These are phyloP conservation scores for Moesziomyces sp. DNA, from an alignment of 1,284 basidiomycete species.

Conservation along the genomic window DNA sequence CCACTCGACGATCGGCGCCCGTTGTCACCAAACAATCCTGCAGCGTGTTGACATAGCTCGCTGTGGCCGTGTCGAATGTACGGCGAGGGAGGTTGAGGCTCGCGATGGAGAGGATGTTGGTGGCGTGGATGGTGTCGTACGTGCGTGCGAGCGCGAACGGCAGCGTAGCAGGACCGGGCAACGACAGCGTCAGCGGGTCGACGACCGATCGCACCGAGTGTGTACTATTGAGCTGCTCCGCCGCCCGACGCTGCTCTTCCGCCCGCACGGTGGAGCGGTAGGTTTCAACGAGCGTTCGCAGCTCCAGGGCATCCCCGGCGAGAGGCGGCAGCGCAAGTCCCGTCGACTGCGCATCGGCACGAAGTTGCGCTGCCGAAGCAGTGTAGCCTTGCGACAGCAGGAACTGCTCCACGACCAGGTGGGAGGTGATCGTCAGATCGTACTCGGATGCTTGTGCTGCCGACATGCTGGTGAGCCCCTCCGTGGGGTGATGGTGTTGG, in stretches of 20 bases:
- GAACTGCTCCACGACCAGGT: conserved; percentile 48
- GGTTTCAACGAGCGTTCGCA: conserved; percentile 45
- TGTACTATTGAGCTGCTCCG: conserved; percentile 13
- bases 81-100: conserved; percentile 29
- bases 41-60: conserved; percentile 18
- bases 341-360: conserved; percentile 22
- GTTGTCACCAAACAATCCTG: conserved; percentile 40
- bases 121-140: conserved; percentile 46
- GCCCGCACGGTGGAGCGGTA: conserved; percentile 34
- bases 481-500: too few species aligned
- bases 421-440: conserved; percentile 30
- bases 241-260: conserved; percentile 16
- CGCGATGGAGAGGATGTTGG: conserved; percentile 59
- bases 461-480: conserved; percentile 3
- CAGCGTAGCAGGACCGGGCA: conserved; percentile 24
- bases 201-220: conserved; percentile 18
- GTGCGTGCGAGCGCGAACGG: conserved; percentile 34
- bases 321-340: conserved; percentile 13
- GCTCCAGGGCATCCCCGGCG: conserved; percentile 16
- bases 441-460: conserved; percentile 9
- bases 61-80: conserved; percentile 21
- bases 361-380: conserved; percentile 28
- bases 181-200: conserved; percentile 35
- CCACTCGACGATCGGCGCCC: conserved; percentile 57
- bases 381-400: conserved; percentile 38